Evolutionary conservation across 1,139 yeast genomes (phyloP), one percentile per base, ranked within the genome.

Genomic region (Pichia sp.): DNA sequence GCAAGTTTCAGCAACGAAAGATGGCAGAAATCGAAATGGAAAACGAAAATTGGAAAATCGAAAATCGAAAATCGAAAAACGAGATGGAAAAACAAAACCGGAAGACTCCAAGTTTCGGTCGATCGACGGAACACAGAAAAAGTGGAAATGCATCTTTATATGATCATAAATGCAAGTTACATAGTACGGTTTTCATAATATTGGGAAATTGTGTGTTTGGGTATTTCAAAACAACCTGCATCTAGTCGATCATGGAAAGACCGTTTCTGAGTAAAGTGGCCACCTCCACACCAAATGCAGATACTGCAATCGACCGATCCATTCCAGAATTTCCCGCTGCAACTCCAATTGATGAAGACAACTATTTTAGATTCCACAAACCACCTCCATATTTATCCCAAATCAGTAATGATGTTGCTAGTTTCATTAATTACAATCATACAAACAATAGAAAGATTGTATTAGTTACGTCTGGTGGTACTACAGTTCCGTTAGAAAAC

Each of bases 401-500:
- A 52, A 71, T 91, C 45, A 76, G 79, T 48, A 59, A 62, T 13
- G 81, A 83, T 56, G 81, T 87, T 13, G 65, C 71, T 7, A 75
- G 75, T 3, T 91, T 93, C 65, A 76, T 90, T 44, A 69, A 75
- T 25, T 70, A 60, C 59, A 83, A 80, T 59, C 61, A 69, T 43
- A 50, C 59, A 38, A 53, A 69, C 19, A 63, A 68, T 10, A 77
- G 79, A 52, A 78, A 74, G 55, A 78, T 93, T 25, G 98, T 83
- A 0, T 71, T 93, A 52, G 95, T 93, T 4, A 93, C 98, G 0
- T 83, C 93, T 13, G 99, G 99, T n/a, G 99, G 99, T 36, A 93
- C 99, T 1, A 91, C 98, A 0, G 99, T 95, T 0, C 99, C 99
- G 0, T 73, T 93, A 59, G 99, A 93, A 63, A 90, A 90, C 69